Evolutionary conservation across 2,329 filamentous ascomycete genomes (phyloP).

Genomic region (Coleophoma crateriformis): DNA sequence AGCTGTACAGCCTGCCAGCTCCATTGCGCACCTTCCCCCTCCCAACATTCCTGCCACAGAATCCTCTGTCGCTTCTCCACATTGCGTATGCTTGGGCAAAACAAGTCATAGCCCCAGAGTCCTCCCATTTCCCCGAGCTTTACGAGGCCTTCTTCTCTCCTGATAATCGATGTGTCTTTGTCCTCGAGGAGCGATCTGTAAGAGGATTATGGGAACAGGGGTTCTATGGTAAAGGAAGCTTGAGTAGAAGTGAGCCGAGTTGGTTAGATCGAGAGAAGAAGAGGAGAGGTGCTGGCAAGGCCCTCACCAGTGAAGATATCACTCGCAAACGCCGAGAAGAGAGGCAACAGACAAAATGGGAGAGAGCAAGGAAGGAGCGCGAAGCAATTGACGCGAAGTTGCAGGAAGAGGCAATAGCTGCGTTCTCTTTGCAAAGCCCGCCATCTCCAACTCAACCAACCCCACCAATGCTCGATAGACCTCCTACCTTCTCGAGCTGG

Average conservation of each 20-base stretch:
- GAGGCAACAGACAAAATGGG: constrained; percentile 79
- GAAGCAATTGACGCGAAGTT: constrained; percentile 74
- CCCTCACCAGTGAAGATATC: constrained; percentile 73
- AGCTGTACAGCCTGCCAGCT: constrained; percentile 76
- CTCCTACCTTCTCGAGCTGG: too few species aligned
- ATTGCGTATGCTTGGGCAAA: constrained; percentile 72
- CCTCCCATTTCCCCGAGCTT: constrained; percentile 55
- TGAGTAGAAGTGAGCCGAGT: constrained; percentile 91
- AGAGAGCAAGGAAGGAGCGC: constrained; percentile 81
- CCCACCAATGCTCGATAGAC: too few species aligned
- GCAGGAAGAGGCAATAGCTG: constrained; percentile 37
- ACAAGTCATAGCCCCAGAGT: constrained; percentile 61
- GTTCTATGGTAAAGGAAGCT: constrained; percentile 90
- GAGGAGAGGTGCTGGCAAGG: constrained; percentile 55
- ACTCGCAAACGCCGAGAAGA: constrained; percentile 75
- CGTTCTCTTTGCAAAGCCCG: too few species aligned
- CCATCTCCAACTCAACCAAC: too few species aligned
- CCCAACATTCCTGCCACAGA: constrained; percentile 84
- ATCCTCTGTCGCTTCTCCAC: constrained; percentile 82
- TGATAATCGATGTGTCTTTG: constrained; percentile 75
- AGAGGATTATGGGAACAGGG: constrained; percentile 90
- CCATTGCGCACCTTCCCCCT: constrained; percentile 80
- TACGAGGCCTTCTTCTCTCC: constrained; percentile 77
- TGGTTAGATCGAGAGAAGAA: constrained; percentile 84
- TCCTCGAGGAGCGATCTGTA: constrained; percentile 71